These are phyloP conservation scores for Volvox africanus DNA, from an alignment of 139 green algal species.

Conservation along the genomic window DNA sequence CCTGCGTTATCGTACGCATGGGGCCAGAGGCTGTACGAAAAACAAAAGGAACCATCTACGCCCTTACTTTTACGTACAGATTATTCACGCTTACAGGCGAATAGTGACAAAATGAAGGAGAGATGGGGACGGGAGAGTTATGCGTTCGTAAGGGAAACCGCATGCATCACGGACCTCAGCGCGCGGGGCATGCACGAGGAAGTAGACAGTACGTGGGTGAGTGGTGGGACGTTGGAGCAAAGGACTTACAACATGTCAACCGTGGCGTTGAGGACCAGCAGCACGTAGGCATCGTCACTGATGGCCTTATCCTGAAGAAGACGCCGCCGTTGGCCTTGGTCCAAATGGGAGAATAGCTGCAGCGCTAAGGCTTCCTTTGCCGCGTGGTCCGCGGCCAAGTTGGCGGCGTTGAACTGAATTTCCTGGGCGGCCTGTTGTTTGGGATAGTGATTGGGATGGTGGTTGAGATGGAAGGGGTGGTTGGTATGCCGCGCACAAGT, in stretches of 20 bases:
- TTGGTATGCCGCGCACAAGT: not conserved
- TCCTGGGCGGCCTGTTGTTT: not conserved
- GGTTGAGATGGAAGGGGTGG: not conserved
- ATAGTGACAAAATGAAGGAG: no score
- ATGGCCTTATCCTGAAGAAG: slow-evolving; percentile 23
- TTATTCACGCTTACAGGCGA: no score
- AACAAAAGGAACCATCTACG: no score
- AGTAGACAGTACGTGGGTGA: no score
- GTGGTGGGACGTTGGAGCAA: no score
- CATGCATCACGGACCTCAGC: no score
- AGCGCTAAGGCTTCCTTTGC: not conserved
- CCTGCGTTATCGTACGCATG: no score
- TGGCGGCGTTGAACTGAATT: slow-evolving; percentile 7
- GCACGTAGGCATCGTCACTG: not conserved
- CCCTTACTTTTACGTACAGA: no score
- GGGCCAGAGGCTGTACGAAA: no score
- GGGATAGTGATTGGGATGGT: not conserved
- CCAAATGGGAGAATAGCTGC: not conserved
- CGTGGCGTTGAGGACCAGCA: not conserved
- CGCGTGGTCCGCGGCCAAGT: not conserved
- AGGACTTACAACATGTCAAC: not conserved
- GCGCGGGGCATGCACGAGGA: no score
- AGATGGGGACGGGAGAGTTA: no score
- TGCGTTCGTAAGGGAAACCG: no score
- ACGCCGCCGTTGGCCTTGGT: not conserved